Percentiles rank a stretch among this genome's conserved stretches.
phyloP scores from a whole-genome alignment of 129 eudicot genomes.

The Flaveria bidentis region DNA sequence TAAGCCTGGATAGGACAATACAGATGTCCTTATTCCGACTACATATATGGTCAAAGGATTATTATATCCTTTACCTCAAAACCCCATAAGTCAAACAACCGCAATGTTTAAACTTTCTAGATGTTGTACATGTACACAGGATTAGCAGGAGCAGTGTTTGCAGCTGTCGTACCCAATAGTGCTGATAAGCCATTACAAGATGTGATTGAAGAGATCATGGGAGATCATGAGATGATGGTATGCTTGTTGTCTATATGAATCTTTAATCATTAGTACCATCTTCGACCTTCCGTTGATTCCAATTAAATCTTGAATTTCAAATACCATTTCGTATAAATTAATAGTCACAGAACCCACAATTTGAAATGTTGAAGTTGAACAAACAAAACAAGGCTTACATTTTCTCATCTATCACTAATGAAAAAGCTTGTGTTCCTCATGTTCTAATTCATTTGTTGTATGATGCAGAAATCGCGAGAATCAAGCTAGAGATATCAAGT shows the following conservation, averaged over 20 bases:
- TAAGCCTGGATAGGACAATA: not conserved
- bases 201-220: constrained; percentile 90
- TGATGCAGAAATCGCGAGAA: constrained; percentile 33
- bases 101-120: not conserved
- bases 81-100: too few relatives aligned
- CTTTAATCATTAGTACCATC: not conserved
- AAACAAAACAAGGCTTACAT: too few relatives aligned
- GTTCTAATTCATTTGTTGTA: constrained; percentile 1
- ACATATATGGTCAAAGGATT: too few relatives aligned
- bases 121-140: constrained; percentile 41
- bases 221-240: constrained; percentile 90
- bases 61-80: too few relatives aligned
- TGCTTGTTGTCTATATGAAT: not conserved
- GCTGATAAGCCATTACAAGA: constrained; percentile 77
- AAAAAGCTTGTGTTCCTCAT: too few relatives aligned
- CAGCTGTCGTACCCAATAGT: constrained; percentile 92
- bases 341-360: too few relatives aligned
- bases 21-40: too few relatives aligned
- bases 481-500: constrained; percentile 30
- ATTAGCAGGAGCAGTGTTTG: constrained; percentile 74
- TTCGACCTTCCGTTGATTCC: not conserved
- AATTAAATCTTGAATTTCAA: too few relatives aligned
- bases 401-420: too few relatives aligned
- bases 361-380: too few relatives aligned
- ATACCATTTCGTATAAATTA: too few relatives aligned